Percentiles rank a stretch among this genome's conserved stretches.
phyloP scores from a whole-genome alignment of 495 filamentous ascomycete species.

The Neurospora pannonica region DNA sequence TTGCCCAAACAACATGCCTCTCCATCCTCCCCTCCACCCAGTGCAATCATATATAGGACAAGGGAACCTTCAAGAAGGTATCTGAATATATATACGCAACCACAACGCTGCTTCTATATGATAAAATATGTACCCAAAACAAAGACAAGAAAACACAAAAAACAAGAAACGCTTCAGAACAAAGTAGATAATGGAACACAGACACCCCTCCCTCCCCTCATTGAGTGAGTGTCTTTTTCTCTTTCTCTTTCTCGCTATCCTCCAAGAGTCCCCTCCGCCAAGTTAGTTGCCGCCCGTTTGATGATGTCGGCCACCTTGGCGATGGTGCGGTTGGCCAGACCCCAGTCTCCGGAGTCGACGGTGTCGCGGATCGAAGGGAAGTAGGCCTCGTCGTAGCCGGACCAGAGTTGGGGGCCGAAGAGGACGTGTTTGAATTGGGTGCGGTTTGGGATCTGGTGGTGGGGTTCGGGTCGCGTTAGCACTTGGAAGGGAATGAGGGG shows the following conservation, averaged over 20 bases:
- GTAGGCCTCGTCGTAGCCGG: constrained; percentile 60
- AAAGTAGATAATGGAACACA: not conserved
- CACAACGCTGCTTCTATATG: not conserved
- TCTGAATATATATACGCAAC: not conserved
- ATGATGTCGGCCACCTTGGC: constrained; percentile 63
- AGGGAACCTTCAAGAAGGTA: too few relatives aligned
- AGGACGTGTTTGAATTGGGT: constrained; percentile 93
- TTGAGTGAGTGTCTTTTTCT: too few relatives aligned
- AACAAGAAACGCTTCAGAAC: not conserved
- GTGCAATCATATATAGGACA: too few relatives aligned
- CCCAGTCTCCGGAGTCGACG: constrained; percentile 62
- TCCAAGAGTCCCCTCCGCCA: not conserved
- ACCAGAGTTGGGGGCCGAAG: constrained; percentile 75
- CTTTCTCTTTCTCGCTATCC: not conserved
- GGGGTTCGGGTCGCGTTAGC: not conserved
- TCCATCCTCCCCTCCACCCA: too few relatives aligned
- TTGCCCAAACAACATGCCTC: too few relatives aligned
- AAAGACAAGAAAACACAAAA: not conserved
- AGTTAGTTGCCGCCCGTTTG: constrained; percentile 44
- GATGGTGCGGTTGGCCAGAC: constrained; percentile 56
- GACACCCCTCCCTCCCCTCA: too few relatives aligned
- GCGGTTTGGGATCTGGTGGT: constrained; percentile 63
- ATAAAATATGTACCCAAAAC: not conserved
- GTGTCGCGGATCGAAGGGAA: constrained; percentile 85
- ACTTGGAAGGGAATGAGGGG: not conserved